These are phyloP conservation scores for Fusarium praegraminearum DNA, from an alignment of 2,329 filamentous ascomycete species.

Conservation along the genomic window DNA sequence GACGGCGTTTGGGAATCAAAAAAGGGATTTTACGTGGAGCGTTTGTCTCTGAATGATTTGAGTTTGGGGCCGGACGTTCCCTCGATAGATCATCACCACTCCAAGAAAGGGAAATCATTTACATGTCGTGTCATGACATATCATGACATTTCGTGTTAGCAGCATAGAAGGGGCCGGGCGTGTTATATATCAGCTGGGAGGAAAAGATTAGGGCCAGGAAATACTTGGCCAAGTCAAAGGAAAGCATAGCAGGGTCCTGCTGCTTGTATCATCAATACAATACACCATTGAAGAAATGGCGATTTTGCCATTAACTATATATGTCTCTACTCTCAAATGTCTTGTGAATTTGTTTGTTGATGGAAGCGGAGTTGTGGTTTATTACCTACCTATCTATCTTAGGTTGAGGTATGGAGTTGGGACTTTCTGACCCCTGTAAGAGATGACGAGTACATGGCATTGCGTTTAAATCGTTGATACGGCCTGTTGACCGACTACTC, in stretches of 20 bases:
- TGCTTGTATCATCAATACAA: slow-evolving; percentile 51
- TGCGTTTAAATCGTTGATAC: slow-evolving; percentile 10
- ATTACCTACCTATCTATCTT: too few species aligned
- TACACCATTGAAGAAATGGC: slow-evolving; percentile 36
- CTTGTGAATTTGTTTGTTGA: not conserved
- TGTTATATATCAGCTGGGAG: slow-evolving; percentile 20
- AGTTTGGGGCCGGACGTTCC: slow-evolving; percentile 45
- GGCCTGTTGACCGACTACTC: not conserved
- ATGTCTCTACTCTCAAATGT: not conserved
- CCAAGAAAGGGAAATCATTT: slow-evolving; percentile 50
- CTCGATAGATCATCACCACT: slow-evolving; percentile 65
- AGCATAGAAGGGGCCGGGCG: slow-evolving; percentile 45
- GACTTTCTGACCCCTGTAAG: not conserved
- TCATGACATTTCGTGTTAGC: slow-evolving; percentile 36
- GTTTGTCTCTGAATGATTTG: slow-evolving; percentile 44
- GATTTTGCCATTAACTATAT: slow-evolving; percentile 25
- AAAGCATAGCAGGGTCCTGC: slow-evolving; percentile 47
- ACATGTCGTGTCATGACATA: slow-evolving; percentile 32
- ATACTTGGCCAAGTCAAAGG: slow-evolving; percentile 32
- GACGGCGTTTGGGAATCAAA: slow-evolving; percentile 49
- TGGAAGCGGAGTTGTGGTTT: not conserved
- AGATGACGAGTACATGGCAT: slow-evolving; percentile 31
- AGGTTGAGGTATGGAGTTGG: not conserved
- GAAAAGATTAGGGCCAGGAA: slow-evolving; percentile 14
- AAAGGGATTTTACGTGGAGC: slow-evolving; percentile 44